phyloP scores from a whole-genome alignment of 1,139 yeast genomes.

The Taphrina deformans region DNA sequence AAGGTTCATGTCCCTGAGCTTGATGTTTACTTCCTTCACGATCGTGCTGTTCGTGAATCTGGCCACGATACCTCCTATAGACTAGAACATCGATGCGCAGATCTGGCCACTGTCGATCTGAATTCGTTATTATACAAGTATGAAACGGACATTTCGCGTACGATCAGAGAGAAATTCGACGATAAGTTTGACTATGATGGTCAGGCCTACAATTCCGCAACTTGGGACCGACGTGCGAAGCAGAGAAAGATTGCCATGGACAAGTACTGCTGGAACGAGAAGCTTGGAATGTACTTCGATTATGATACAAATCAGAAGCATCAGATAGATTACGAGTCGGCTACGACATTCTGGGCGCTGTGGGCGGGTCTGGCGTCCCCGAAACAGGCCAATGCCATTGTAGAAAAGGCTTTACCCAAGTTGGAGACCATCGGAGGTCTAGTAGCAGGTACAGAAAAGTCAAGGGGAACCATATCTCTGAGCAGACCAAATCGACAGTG shows the following conservation, averaged over 20 bases:
- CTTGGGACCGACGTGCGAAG: slow-evolving; percentile 63
- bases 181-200: slow-evolving; percentile 49
- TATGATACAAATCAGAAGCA: slow-evolving; percentile 63
- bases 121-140: slow-evolving; percentile 85
- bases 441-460: slow-evolving; percentile 76
- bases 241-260: slow-evolving; percentile 59
- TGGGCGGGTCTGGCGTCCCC: slow-evolving; percentile 78
- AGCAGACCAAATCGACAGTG: slow-evolving; percentile 87
- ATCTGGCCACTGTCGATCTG: slow-evolving; percentile 86
- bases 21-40: slow-evolving; percentile 87
- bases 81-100: slow-evolving; percentile 84
- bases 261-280: slow-evolving; percentile 81
- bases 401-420: slow-evolving; percentile 61
- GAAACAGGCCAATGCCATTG: slow-evolving; percentile 70
- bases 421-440: slow-evolving; percentile 88
- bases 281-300: slow-evolving; percentile 77
- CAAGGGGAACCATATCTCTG: slow-evolving; percentile 71
- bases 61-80: slow-evolving; percentile 96
- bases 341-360: slow-evolving; percentile 89
- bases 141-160: slow-evolving; percentile 76
- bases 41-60: slow-evolving; percentile 92
- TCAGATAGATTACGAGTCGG: slow-evolving; percentile 74
- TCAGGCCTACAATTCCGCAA: slow-evolving; percentile 53
- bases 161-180: slow-evolving; percentile 59
- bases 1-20: slow-evolving; percentile 69